Evolutionary conservation across 495 filamentous ascomycete genomes (phyloP), one percentile per base, ranked within the genome.

Genomic region (Lasiosphaeris hirsuta): DNA sequence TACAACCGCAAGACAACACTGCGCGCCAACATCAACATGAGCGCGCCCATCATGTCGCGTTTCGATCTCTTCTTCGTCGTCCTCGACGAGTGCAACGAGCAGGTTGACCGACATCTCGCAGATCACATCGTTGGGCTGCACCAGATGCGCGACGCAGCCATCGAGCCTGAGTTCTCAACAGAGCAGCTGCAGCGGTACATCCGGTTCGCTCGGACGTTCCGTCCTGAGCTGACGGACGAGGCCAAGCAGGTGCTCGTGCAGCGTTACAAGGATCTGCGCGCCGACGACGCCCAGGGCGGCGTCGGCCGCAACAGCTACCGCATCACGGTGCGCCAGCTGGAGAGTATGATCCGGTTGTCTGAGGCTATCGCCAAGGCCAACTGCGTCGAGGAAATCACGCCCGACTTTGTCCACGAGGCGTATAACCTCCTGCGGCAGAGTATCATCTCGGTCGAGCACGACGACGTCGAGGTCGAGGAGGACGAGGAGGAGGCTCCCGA

Each of bases 1-100:
- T 99, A 99, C 75, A 95, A 99, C 76, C 89, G 93, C 54, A 97
- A 97, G 73, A 86, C 87, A 4, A 96, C 94, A 0, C 79, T 99
- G 5, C 84, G 94, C 18, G 86, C 90, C 51, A 99, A 99, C 70
- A 89, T 99, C 71, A 97, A 99, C 76, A 96, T 99, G 87, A 90
- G 84, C 35, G 95, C 94, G 14, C 94, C 94, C 54, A 99, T 99
- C 72, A 97, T 99, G 94, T 92, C 88, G 45, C 87, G 94, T 74
- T 99, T 99, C 76, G 94, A 99, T 75, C 78, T 99, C 14, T 99
- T 99, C 81, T 99, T 99, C 69, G 92, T 99, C 59, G 88, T 99
- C 45, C 86, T 97, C 2, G 94, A 99, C 67, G 94, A 99, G 63
- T 96, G 93, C 69, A 94, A 96, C 66, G 94, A 97, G 72, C 70